Percentiles rank a stretch among this genome's conserved stretches.
These are phyloP conservation scores for Trichoderma gamsii DNA, from an alignment of 495 filamentous ascomycete species.

Conservation along the genomic window DNA sequence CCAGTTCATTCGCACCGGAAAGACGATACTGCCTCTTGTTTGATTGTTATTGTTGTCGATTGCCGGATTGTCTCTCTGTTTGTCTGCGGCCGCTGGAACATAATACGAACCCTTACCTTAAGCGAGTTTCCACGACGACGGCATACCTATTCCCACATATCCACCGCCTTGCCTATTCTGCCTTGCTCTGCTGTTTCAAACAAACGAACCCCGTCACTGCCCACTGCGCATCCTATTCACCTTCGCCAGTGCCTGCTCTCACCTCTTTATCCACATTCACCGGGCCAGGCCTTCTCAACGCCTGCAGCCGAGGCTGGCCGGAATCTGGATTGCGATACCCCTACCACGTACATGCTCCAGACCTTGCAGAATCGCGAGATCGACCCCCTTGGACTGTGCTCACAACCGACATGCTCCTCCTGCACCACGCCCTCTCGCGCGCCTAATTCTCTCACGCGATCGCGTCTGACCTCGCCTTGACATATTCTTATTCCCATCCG, in stretches of 20 bases:
- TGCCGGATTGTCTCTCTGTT: neutral
- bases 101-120: constrained; percentile 7
- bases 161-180: neutral
- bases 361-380: neutral
- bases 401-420: neutral
- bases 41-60: neutral
- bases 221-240: neutral
- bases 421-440: neutral
- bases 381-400: constrained; percentile 11
- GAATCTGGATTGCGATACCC: neutral
- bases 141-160: neutral
- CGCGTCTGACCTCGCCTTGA: neutral
- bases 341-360: neutral
- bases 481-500: neutral
- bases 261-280: neutral
- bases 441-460: neutral
- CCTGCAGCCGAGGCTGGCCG: neutral
- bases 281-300: neutral
- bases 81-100: neutral
- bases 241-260: neutral
- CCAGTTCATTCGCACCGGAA: neutral
- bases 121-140: constrained; percentile 11
- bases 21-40: neutral
- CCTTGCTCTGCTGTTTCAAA: neutral
- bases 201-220: neutral